Base-by-base conservation (phyloP, 2,329 filamentous ascomycete genomes). In the Oidium heveae region DNA sequence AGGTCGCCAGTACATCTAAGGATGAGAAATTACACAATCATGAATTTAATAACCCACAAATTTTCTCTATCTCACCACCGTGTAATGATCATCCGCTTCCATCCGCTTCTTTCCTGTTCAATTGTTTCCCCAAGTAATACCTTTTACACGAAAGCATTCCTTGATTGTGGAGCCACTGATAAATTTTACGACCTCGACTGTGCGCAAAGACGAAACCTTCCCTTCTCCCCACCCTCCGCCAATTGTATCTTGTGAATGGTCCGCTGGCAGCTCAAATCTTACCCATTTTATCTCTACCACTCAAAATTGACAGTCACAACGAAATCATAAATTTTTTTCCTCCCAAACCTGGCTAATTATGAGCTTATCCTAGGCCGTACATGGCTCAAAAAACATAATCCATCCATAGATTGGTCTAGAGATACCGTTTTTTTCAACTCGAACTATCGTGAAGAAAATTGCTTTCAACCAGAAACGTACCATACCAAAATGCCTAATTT, bases 161-260 rank as follows among this genome's bases (percentile, higher is more conserved):
- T 52, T 39, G 50, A 52, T 52, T 52, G 50, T 39, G 50, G 50
- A 18, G 50, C 50, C 18, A 37, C 32, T 52, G 32, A 52, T 39
- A n/a, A 22, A 52, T 4, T 46, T 46, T 46, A 46, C 41, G 8
- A 46, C 20, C 15, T 46, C 20, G n/a, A 46, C 9, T 33, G 15
- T n/a, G n/a, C n/a, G n/a, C n/a, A n/a, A n/a, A n/a, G n/a, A n/a
- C n/a, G n/a, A n/a, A n/a, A n/a, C n/a, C n/a, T n/a, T n/a, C n/a
- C n/a, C 16, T 4, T n/a, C 2, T 5, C 12, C 32, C 9, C 12
- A 5, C 28, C n/a, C 24, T 24, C 28, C 33, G 47, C n/a, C 47
- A 33, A 51, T 9, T 34, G 33, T 34, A 34, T 36, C 22, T 51
- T 20, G 50, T 33, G 15, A 15, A 51, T 33, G 47, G 47, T 34